These are phyloP conservation scores for Thyridium curvatum DNA, from an alignment of 2,329 filamentous ascomycete species.

Conservation along the genomic window DNA sequence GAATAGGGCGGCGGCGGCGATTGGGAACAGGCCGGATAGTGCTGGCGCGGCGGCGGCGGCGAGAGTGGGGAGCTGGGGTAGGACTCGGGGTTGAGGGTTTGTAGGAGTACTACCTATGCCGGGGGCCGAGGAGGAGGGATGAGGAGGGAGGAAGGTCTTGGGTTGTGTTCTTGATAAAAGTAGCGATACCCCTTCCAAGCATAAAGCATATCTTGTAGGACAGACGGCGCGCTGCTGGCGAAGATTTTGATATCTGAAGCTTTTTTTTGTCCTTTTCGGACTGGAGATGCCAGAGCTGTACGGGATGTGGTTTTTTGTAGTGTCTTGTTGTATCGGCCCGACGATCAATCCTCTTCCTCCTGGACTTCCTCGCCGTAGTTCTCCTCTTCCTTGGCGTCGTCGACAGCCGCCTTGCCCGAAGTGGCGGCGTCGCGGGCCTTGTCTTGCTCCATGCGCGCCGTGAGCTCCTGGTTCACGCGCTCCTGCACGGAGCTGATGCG, in stretches of 20 bases:
- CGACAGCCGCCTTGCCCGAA: constrained; percentile 21
- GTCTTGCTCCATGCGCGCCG: constrained; percentile 68
- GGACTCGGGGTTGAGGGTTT: constrained; percentile 12
- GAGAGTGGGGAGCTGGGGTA: constrained; percentile 19
- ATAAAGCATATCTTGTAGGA: no score
- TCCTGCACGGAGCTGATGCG: constrained; percentile 56
- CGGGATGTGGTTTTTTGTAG: no score
- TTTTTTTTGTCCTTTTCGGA: no score
- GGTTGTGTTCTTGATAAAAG: not conserved
- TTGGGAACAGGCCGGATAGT: constrained; percentile 23
- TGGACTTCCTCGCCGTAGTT: constrained; percentile 81
- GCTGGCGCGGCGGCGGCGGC: constrained; percentile 2
- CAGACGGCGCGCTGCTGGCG: no score
- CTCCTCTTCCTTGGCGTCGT: constrained; percentile 60
- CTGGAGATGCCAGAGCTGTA: no score
- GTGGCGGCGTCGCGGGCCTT: constrained; percentile 39
- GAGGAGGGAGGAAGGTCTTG: no score
- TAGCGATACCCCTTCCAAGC: constrained; percentile 1
- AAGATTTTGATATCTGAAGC: no score
- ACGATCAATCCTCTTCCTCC: constrained; percentile 51
- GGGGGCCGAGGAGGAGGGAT: no score
- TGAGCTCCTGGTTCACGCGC: constrained; percentile 64
- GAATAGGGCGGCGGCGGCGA: no score
- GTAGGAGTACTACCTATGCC: no score
- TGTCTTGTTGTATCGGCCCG: no score